Conservation (phyloP, 441 rosid species). For the Raphanus hybrid region DNA sequence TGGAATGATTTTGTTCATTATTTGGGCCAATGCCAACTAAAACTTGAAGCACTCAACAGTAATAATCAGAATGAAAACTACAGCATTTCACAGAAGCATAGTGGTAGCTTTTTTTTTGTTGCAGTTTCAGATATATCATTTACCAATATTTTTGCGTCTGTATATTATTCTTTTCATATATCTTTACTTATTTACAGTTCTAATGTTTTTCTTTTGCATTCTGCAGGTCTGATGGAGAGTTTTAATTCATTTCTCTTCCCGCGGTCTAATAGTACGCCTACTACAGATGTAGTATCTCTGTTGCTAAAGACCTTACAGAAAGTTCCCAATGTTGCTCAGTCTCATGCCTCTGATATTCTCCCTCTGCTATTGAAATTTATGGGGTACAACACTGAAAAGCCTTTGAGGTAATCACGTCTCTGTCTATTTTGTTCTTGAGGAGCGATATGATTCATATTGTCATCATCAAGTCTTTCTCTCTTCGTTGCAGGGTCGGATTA, state of each 20-base stretch:
- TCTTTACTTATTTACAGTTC: neutral
- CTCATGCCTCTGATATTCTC: conserved; percentile 63
- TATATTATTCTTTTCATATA: neutral
- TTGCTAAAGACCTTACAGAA: conserved; percentile 78
- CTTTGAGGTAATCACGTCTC: conserved; percentile 54
- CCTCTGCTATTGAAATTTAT: conserved; percentile 70
- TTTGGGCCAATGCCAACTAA: conserved; percentile 53
- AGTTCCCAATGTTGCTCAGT: conserved; percentile 61
- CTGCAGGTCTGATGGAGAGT: conserved; percentile 62
- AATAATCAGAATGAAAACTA: conserved; percentile 37
- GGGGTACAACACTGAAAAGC: conserved; percentile 61
- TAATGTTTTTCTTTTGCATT: conserved; percentile 31
- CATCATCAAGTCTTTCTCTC: conserved; percentile 1
- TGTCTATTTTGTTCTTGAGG: conserved; percentile 2
- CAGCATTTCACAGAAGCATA: conserved; percentile 38
- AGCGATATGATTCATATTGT: neutral
- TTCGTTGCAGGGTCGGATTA: conserved; percentile 60
- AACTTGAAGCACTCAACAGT: conserved; percentile 46
- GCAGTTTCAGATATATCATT: neutral
- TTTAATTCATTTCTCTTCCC: conserved; percentile 59
- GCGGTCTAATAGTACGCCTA: conserved; percentile 56
- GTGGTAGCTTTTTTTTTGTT: too few relatives aligned
- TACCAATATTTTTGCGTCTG: neutral
- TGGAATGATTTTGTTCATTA: conserved; percentile 66
- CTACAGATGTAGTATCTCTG: conserved; percentile 59